These are phyloP conservation scores for Sporothrix globosa DNA, from an alignment of 2,329 filamentous ascomycete genomes.

Conservation along the genomic window DNA sequence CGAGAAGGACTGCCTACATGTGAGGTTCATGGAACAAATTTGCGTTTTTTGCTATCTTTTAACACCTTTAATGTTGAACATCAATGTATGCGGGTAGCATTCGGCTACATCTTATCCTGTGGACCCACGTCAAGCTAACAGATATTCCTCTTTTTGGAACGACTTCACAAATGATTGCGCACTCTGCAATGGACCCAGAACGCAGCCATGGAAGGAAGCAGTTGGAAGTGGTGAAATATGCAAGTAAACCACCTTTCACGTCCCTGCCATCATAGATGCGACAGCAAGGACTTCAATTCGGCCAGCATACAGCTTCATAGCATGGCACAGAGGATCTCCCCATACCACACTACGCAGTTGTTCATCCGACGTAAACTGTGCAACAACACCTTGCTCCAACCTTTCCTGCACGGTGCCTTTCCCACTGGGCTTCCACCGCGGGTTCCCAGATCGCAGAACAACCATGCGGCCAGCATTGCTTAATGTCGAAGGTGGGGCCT, in stretches of 20 bases:
- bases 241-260: not conserved
- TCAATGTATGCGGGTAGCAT: too few species aligned
- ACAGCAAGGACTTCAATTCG: conserved; percentile 73
- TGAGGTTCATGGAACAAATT: too few species aligned
- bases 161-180: too few species aligned
- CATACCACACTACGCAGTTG: conserved; percentile 72
- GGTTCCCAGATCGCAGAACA: conserved; percentile 61
- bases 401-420: conserved; percentile 55
- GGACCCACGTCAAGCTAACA: too few species aligned
- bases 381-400: conserved; percentile 65
- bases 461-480: conserved; percentile 72
- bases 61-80: too few species aligned
- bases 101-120: too few species aligned
- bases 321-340: conserved; percentile 79
- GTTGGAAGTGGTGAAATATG: not conserved
- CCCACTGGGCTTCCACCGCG: conserved; percentile 45
- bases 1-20: too few species aligned
- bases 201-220: not conserved
- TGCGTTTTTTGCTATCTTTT: too few species aligned
- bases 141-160: too few species aligned
- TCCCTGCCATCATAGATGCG: conserved; percentile 60
- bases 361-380: conserved; percentile 68
- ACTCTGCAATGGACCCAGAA: too few species aligned
- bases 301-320: conserved; percentile 76
- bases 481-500: conserved; percentile 66